These are phyloP conservation scores for Sporothrix protearum DNA, from an alignment of 2,329 filamentous ascomycete genomes.

Conservation along the genomic window DNA sequence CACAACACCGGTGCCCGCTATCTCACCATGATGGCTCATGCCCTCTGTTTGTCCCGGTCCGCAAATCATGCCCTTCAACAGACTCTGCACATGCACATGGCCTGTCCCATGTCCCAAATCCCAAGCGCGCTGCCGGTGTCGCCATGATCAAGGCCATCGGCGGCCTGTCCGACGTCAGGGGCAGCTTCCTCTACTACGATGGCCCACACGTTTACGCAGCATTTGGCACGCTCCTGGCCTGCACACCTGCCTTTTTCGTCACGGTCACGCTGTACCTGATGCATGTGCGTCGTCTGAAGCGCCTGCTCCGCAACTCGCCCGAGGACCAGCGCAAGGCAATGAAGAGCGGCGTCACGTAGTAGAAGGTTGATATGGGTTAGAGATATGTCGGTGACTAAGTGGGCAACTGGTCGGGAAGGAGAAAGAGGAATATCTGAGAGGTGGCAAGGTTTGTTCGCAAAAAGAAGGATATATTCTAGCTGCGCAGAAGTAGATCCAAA, in stretches of 20 bases:
- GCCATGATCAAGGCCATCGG: slow-evolving; percentile 41
- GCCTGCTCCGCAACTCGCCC: slow-evolving; percentile 26
- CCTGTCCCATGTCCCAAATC: slow-evolving; percentile 40
- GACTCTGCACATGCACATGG: slow-evolving; percentile 35
- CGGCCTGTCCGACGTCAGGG: slow-evolving; percentile 37
- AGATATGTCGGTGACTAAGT: slow-evolving; percentile 27
- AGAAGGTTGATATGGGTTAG: slow-evolving; percentile 32
- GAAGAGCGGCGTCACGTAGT: slow-evolving; percentile 31
- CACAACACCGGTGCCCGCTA: slow-evolving; percentile 40
- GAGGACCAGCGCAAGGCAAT: slow-evolving; percentile 28
- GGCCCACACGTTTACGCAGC: slow-evolving; percentile 30
- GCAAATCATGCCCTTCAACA: slow-evolving; percentile 42
- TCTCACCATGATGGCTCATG: slow-evolving; percentile 43
- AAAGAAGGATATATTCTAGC: background rate
- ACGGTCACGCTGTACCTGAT: slow-evolving; percentile 30
- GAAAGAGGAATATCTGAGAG: background rate
- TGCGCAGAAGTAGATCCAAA: background rate
- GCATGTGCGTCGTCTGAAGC: slow-evolving; percentile 30
- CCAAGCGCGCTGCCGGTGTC: slow-evolving; percentile 42
- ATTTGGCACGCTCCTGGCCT: slow-evolving; percentile 29
- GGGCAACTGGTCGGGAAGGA: no score
- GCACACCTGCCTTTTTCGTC: slow-evolving; percentile 27
- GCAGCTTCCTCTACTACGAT: slow-evolving; percentile 36
- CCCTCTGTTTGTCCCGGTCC: slow-evolving; percentile 41
- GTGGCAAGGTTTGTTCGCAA: background rate